These are phyloP conservation scores for Amaranthus hypochondriacus DNA, from an alignment of 148 eudicot species.

Conservation along the genomic window DNA sequence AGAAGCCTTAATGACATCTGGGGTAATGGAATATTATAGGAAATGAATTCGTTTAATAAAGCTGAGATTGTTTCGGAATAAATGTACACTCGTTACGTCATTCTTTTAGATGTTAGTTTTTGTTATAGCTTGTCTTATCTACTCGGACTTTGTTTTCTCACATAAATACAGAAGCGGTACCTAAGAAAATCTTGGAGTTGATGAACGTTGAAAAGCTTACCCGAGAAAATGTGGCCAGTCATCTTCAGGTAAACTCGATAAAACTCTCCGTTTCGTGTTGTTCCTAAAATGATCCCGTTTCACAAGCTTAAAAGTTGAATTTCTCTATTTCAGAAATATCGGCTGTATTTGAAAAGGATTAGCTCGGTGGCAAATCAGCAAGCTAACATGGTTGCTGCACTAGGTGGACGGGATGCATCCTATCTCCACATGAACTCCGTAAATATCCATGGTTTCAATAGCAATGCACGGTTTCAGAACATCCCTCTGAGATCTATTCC, in stretches of 20 bases:
- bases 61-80: too few species aligned
- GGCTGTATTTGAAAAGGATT: constrained; percentile 55
- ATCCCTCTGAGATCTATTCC: constrained; percentile 36
- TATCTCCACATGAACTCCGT: constrained; percentile 40
- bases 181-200: constrained; percentile 62
- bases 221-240: constrained; percentile 74
- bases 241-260: constrained; percentile 50
- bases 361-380: constrained; percentile 53
- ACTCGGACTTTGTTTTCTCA: neutral
- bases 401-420: constrained; percentile 37
- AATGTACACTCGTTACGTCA: too few species aligned
- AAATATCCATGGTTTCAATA: constrained; percentile 34
- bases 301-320: constrained; percentile 4
- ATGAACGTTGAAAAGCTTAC: constrained; percentile 67
- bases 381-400: constrained; percentile 59
- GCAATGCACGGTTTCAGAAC: constrained; percentile 33
- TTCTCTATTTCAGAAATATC: constrained; percentile 45
- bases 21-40: too few species aligned
- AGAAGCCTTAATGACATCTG: neutral
- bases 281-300: neutral
- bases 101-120: neutral
- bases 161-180: constrained; percentile 56
- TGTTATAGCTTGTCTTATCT: neutral
- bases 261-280: neutral
- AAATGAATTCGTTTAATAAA: too few species aligned